Evolutionary conservation across 2,329 filamentous ascomycete species (phyloP).

Genomic region (Acrodontium crateriforme): DNA sequence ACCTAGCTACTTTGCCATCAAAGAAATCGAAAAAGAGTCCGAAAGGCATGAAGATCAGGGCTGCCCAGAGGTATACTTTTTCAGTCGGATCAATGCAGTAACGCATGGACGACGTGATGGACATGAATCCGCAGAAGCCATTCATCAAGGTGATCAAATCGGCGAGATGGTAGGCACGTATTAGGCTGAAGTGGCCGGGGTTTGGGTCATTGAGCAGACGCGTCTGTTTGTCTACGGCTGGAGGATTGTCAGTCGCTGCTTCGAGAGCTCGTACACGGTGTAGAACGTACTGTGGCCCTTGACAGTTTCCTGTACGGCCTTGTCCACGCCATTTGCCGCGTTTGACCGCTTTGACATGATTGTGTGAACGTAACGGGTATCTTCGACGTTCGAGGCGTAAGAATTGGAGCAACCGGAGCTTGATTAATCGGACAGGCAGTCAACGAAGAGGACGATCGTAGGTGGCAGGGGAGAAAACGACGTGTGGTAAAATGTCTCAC

Average conservation of each 20-base stretch:
- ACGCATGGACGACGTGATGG: slow-evolving; percentile 84
- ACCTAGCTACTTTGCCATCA: slow-evolving; percentile 90
- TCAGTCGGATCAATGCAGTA: slow-evolving; percentile 61
- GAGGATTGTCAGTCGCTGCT: too few relatives aligned
- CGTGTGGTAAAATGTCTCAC: too few relatives aligned
- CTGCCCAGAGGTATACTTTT: slow-evolving; percentile 61
- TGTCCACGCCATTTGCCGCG: slow-evolving; percentile 36
- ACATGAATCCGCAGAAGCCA: slow-evolving; percentile 83
- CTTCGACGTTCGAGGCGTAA: too few relatives aligned
- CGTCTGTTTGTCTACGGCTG: slow-evolving; percentile 63
- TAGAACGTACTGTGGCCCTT: slow-evolving; percentile 27
- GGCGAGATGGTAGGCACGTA: slow-evolving; percentile 56
- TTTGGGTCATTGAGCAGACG: slow-evolving; percentile 51
- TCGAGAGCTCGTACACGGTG: background rate
- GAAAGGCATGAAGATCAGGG: slow-evolving; percentile 77
- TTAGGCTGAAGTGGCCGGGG: slow-evolving; percentile 54
- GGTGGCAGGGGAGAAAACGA: too few relatives aligned
- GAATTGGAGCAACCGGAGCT: too few relatives aligned
- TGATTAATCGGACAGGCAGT: too few relatives aligned
- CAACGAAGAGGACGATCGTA: too few relatives aligned
- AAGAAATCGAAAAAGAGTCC: slow-evolving; percentile 96
- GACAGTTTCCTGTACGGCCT: slow-evolving; percentile 24
- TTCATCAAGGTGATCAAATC: slow-evolving; percentile 75
- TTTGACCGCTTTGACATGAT: slow-evolving; percentile 52
- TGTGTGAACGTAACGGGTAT: too few relatives aligned